phyloP scores from a whole-genome alignment of 139 green algal genomes.

The Ettlia oleoabundans region DNA sequence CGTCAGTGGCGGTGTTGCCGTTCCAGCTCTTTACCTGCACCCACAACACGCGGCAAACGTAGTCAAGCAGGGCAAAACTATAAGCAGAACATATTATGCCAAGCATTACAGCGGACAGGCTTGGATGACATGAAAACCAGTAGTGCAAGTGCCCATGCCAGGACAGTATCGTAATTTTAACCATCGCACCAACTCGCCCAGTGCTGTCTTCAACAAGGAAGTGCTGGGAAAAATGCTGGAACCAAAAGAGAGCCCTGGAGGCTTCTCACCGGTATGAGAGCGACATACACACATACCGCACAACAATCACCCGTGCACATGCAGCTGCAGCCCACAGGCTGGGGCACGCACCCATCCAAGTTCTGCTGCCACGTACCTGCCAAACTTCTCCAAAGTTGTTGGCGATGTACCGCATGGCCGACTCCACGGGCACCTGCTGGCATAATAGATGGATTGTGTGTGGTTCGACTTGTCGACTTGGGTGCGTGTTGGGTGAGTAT shows the following conservation, averaged over 20 bases:
- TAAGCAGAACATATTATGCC: neutral
- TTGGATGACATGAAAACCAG: no score
- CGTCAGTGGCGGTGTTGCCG: slow-evolving; percentile 21
- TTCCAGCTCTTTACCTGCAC: slow-evolving; percentile 24
- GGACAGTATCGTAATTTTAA: no score
- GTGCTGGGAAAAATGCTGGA: no score
- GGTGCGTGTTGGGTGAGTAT: no score
- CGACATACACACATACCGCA: neutral
- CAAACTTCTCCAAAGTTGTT: slow-evolving; percentile 6
- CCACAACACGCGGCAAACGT: neutral
- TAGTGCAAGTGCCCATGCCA: no score
- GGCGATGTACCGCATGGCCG: slow-evolving; percentile 20
- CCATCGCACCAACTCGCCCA: no score
- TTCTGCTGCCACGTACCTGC: neutral
- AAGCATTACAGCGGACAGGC: no score
- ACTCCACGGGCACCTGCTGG: slow-evolving; percentile 1
- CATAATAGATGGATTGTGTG: no score
- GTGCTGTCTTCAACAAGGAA: no score
- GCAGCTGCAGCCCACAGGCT: neutral
- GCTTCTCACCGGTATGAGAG: no score
- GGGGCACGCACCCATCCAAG: neutral
- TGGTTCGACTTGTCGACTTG: no score
- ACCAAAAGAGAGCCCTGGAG: no score
- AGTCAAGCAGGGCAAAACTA: neutral
- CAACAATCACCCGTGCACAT: neutral